These are phyloP conservation scores for Phialocephala subalpina DNA, from an alignment of 2,329 filamentous ascomycete species.

Conservation along the genomic window DNA sequence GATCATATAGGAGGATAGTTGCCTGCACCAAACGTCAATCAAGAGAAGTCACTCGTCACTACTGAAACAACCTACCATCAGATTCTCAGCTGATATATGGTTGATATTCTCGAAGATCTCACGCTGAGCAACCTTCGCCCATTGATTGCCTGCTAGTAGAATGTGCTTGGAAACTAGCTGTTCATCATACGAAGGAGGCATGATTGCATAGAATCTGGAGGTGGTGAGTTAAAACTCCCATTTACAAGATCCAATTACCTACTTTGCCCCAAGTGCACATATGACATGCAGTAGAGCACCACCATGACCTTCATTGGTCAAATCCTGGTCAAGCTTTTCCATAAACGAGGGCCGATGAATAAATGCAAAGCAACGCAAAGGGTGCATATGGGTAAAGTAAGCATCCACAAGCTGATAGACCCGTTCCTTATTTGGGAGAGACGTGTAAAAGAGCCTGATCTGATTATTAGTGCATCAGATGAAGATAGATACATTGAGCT, in stretches of 20 bases:
- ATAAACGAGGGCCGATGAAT: background rate
- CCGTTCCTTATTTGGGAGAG: background rate
- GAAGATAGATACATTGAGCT: background rate
- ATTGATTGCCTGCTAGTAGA: background rate
- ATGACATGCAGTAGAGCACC: background rate
- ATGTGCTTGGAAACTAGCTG: background rate
- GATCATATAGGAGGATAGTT: background rate
- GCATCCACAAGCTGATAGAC: background rate
- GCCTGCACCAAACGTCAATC: background rate
- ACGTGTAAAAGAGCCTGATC: background rate
- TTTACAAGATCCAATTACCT: background rate
- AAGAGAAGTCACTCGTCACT: background rate
- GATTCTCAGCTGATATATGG: background rate
- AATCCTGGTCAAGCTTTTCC: background rate
- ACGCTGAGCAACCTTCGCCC: background rate
- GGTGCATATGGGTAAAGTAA: background rate
- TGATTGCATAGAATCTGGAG: background rate
- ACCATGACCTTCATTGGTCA: background rate
- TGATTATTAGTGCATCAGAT: background rate
- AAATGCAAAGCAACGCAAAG: background rate
- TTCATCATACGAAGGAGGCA: background rate
- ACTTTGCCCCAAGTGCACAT: background rate
- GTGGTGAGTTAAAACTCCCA: background rate
- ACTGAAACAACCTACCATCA: background rate
- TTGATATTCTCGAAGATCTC: background rate